phyloP scores from a whole-genome alignment of 2,329 filamentous ascomycete species.

The Pestalotiopsis sp. region DNA sequence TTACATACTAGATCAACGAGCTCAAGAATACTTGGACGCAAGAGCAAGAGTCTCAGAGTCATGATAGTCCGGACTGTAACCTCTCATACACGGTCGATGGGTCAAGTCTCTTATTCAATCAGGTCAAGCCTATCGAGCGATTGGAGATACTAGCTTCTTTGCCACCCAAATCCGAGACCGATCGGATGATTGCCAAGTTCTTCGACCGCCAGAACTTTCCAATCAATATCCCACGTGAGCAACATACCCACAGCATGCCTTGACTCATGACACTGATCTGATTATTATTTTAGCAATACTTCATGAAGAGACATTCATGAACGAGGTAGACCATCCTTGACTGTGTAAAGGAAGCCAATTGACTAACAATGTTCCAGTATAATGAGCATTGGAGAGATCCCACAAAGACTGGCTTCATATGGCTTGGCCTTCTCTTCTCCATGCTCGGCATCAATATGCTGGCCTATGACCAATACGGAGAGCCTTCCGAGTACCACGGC shows the following conservation, averaged over 20 bases:
- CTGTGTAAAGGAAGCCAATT: slow-evolving; percentile 15
- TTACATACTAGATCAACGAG: slow-evolving; percentile 22
- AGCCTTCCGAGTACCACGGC: slow-evolving; percentile 52
- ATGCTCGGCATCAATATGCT: slow-evolving; percentile 58
- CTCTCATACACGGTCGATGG: slow-evolving; percentile 24
- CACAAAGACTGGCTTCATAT: slow-evolving; percentile 48
- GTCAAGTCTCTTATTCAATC: slow-evolving; percentile 26
- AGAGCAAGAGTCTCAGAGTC: slow-evolving; percentile 18
- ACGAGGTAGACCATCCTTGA: not conserved
- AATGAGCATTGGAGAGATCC: slow-evolving; percentile 52
- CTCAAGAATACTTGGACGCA: slow-evolving; percentile 24
- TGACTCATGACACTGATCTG: not conserved
- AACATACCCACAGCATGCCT: slow-evolving; percentile 15
- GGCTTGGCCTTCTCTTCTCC: slow-evolving; percentile 54
- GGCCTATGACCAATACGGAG: slow-evolving; percentile 54
- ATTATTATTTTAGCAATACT: not conserved
- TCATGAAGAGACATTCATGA: not conserved
- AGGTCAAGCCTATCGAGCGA: slow-evolving; percentile 25
- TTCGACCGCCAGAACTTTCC: slow-evolving; percentile 29
- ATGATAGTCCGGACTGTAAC: slow-evolving; percentile 29
- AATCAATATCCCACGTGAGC: slow-evolving; percentile 27
- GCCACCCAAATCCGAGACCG: slow-evolving; percentile 27
- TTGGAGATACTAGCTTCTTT: slow-evolving; percentile 28
- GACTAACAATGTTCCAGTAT: slow-evolving; percentile 39
- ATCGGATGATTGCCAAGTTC: slow-evolving; percentile 25